These are phyloP conservation scores for Leptoxyphium fumago DNA, from an alignment of 2,329 filamentous ascomycete genomes.

Conservation along the genomic window DNA sequence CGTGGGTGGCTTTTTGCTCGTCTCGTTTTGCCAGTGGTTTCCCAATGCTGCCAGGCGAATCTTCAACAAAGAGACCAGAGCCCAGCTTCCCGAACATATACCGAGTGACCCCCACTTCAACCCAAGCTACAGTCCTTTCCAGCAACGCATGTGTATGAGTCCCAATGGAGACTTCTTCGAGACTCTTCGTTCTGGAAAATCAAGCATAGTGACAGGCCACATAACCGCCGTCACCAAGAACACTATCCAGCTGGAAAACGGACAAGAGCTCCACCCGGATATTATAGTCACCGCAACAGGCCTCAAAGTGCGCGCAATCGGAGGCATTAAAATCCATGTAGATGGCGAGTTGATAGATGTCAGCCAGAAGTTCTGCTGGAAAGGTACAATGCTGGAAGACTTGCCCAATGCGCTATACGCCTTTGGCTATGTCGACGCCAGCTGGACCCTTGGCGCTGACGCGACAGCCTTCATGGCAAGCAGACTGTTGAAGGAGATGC, in stretches of 20 bases:
- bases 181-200: constrained; percentile 32
- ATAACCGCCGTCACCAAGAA: constrained; percentile 34
- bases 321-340: constrained; percentile 31
- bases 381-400: constrained; percentile 45
- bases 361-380: constrained; percentile 43
- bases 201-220: constrained; percentile 35
- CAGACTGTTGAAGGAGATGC: constrained; percentile 38
- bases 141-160: constrained; percentile 57
- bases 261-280: constrained; percentile 31
- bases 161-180: constrained; percentile 42
- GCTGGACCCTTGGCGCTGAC: constrained; percentile 50
- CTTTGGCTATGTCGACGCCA: constrained; percentile 45
- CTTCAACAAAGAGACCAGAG: constrained; percentile 30
- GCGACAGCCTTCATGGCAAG: constrained; percentile 34
- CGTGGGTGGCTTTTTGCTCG: constrained; percentile 20
- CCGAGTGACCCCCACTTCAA: constrained; percentile 25
- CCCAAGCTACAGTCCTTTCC: constrained; percentile 34
- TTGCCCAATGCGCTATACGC: constrained; percentile 46
- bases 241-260: constrained; percentile 31
- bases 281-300: constrained; percentile 50
- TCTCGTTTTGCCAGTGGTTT: constrained; percentile 18
- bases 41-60: constrained; percentile 15
- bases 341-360: constrained; percentile 35
- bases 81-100: constrained; percentile 33
- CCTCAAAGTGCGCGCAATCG: constrained; percentile 37